Conservation (phyloP, 2,329 filamentous ascomycete genomes). For the Zymoseptoria passerinii region DNA sequence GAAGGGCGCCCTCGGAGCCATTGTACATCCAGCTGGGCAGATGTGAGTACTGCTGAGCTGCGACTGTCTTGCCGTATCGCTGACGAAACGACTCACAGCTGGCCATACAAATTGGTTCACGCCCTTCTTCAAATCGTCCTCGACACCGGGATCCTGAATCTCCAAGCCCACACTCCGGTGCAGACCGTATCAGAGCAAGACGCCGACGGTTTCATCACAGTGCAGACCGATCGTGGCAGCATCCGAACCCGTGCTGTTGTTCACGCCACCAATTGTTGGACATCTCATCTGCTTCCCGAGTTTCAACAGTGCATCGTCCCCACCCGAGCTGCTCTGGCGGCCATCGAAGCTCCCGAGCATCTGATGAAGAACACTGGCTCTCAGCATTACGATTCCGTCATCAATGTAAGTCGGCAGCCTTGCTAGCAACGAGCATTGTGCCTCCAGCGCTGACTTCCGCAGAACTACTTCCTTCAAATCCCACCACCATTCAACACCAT, state of each 20-base stretch:
- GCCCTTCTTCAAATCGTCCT: conserved; percentile 17
- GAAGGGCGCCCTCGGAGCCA: conserved; percentile 23
- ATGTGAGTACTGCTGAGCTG: conserved; percentile 8
- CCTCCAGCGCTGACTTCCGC: neutral
- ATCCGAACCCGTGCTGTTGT: conserved; percentile 13
- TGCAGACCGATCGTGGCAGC: conserved; percentile 12
- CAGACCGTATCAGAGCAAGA: conserved; percentile 19
- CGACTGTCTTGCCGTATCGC: neutral
- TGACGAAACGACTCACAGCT: conserved; percentile 8
- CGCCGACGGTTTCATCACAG: conserved; percentile 20
- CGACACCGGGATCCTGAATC: conserved; percentile 14
- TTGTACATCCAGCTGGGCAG: conserved; percentile 25
- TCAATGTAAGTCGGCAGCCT: conserved; percentile 15
- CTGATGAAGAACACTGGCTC: conserved; percentile 27
- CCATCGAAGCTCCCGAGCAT: conserved; percentile 26
- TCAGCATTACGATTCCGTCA: conserved; percentile 26
- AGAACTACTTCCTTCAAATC: conserved; percentile 29
- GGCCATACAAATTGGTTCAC: conserved; percentile 22
- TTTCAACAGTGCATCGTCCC: conserved; percentile 18
- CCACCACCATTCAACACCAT: conserved; percentile 27
- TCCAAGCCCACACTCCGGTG: conserved; percentile 25
- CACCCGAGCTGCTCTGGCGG: conserved; percentile 18
- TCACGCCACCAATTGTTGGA: conserved; percentile 20
- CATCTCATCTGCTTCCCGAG: conserved; percentile 17
- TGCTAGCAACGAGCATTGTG: neutral